Percentiles rank a stretch among this genome's conserved stretches.
Evolutionary conservation across 768 basidiomycete genomes (phyloP).

Genomic region (Rhizopogon vinicolor): DNA sequence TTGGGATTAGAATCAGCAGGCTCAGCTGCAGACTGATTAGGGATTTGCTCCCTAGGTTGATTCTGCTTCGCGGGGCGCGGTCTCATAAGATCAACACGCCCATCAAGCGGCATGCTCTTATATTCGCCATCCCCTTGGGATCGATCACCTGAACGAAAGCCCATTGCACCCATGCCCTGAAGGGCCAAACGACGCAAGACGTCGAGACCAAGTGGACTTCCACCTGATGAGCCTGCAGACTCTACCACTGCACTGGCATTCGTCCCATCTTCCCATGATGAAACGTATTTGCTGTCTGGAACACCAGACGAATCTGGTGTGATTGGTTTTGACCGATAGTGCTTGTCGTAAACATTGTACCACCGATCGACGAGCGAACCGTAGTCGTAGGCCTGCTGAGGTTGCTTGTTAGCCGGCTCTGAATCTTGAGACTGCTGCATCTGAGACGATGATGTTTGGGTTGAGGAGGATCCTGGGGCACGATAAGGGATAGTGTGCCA

Average conservation of each 20-base stretch:
- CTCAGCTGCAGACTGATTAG: conserved; percentile 1
- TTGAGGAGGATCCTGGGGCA: conserved; percentile 45
- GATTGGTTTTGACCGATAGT: conserved; percentile 63
- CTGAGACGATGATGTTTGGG: conserved; percentile 21
- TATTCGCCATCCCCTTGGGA: conserved; percentile 64
- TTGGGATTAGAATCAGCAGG: conserved; percentile 13
- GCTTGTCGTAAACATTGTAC: conserved; percentile 85
- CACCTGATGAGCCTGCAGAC: conserved; percentile 1
- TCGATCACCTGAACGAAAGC: conserved; percentile 4
- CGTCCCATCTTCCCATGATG: conserved; percentile 64
- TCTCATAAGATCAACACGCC: conserved; percentile 84
- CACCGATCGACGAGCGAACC: conserved; percentile 82
- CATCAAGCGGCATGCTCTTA: conserved; percentile 77
- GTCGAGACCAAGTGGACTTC: conserved; percentile 34
- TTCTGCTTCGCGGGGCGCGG: conserved; percentile 22
- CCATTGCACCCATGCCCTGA: conserved; percentile 21
- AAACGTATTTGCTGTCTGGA: conserved; percentile 60
- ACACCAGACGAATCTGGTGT: conserved; percentile 41
- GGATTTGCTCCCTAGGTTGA: conserved; percentile 5
- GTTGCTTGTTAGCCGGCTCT: conserved; percentile 6
- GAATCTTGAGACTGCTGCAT: conserved; percentile 20
- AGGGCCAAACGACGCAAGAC: conserved; percentile 32
- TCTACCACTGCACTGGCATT: background rate
- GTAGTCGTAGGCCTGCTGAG: conserved; percentile 65
- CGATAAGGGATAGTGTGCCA: conserved; percentile 79